Base-by-base conservation (phyloP, 805 yeast genomes). In the Schwanniomyces polymorphus region DNA sequence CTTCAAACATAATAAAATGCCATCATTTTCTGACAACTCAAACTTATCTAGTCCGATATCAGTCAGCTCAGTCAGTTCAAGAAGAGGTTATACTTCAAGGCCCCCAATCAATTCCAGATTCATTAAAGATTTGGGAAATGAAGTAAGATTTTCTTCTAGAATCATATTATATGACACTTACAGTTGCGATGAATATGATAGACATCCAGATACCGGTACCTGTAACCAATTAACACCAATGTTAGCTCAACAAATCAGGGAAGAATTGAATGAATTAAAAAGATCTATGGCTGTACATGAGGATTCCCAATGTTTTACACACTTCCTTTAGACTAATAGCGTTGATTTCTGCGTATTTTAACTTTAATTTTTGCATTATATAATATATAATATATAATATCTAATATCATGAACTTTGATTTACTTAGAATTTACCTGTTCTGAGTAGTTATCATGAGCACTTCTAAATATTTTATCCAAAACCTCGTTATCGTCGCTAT, bases 121-220 rank as follows among this genome's bases (percentile, higher is more conserved):
- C 12, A 16, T 45, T 25, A 41, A 45, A 35, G 45, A 17, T 18
- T 27, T 38, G 23, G 41, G 41, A 9, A 51, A 53, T 5, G 64
- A 66, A 12, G 89, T 85, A 9, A 64, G 81, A 42, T 92, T 92
- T 67, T 86, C 96, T 5, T 84, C 95, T 1, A 76, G 90, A 55
- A 88, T 94, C 47, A 79, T 88, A 7, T 78, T 94, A 38, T 92
- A 84, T 65, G 95, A 90, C 50, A 92, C 97, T 0, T 90, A 86
- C 64, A 79, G 85, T 48, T 84, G 84, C 31, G 84, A 80, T 16
- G 97, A 88, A 54, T 92, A 92, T 65, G 97, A 92, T 65, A 82
- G 99, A 58, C 90, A 85, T 53, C 97, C 97, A 0, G 97, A 91
- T 52, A 75, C 84, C 26, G 96, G 96, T 3, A 91, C 97, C 2